phyloP scores from a whole-genome alignment of 192 early-diverging fungal genomes.

The Mortierella hygrophila region DNA sequence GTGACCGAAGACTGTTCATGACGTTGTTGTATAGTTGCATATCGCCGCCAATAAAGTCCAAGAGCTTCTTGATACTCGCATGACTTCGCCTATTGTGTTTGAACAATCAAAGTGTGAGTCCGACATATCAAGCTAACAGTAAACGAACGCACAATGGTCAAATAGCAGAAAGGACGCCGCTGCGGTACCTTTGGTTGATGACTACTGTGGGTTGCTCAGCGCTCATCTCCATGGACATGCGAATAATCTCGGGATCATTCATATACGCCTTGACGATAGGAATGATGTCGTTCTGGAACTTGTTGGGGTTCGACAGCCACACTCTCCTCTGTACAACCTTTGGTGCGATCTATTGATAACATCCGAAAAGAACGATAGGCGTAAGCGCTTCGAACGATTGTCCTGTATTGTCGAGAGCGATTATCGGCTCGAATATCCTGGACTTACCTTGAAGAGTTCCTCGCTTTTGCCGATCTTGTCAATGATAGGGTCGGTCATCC shows the following conservation, averaged over 20 bases:
- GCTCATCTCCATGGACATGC: constrained; percentile 48
- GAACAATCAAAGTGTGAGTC: neutral
- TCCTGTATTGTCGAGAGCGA: neutral
- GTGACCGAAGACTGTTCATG: constrained; percentile 41
- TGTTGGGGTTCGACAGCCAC: constrained; percentile 47
- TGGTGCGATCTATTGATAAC: constrained; percentile 35
- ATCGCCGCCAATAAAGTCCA: constrained; percentile 49
- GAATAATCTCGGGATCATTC: constrained; percentile 45
- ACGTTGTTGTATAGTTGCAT: constrained; percentile 51
- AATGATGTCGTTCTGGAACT: constrained; percentile 48
- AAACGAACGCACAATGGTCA: no score
- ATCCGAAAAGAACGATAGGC: neutral
- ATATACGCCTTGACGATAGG: constrained; percentile 44
- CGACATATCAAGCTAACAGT: neutral
- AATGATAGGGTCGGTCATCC: constrained; percentile 55
- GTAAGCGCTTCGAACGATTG: neutral
- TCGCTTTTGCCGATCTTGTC: constrained; percentile 59
- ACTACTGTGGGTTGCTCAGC: constrained; percentile 42
- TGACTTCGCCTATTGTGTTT: constrained; percentile 43
- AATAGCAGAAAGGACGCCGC: neutral
- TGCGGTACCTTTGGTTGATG: constrained; percentile 39
- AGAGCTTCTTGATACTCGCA: constrained; percentile 47
- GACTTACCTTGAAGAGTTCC: constrained; percentile 55
- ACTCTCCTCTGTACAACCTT: constrained; percentile 49
- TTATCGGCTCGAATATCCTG: neutral